Percentiles rank a stretch among this genome's conserved stretches.
These are phyloP conservation scores for Boletus huronensis DNA, from an alignment of 768 basidiomycete species.

Conservation along the genomic window DNA sequence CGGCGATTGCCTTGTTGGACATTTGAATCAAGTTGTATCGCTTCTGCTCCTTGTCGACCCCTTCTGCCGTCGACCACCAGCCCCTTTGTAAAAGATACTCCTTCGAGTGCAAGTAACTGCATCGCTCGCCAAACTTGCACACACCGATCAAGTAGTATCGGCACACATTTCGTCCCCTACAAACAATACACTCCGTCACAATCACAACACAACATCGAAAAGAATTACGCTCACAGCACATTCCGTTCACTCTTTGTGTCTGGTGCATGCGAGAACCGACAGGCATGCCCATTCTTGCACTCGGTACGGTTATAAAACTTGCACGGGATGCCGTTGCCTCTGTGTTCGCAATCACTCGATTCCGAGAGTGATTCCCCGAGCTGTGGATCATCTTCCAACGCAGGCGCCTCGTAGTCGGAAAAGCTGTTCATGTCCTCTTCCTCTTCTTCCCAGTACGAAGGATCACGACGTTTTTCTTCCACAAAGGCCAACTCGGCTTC, in stretches of 20 bases:
- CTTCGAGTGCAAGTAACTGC: constrained; percentile 49
- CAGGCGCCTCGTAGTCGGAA: constrained; percentile 17
- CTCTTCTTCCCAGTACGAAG: neutral
- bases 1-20: neutral
- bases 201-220: neutral
- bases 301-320: constrained; percentile 55
- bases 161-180: constrained; percentile 54
- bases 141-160: constrained; percentile 36
- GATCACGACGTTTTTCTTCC: neutral
- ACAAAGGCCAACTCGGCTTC: constrained; percentile 16
- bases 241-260: constrained; percentile 54
- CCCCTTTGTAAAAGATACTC: constrained; percentile 41
- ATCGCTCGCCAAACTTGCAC: constrained; percentile 41
- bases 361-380: constrained; percentile 45
- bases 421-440: neutral
- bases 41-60: constrained; percentile 1
- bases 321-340: constrained; percentile 51
- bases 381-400: constrained; percentile 26
- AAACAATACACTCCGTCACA: neutral
- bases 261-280: constrained; percentile 51
- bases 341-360: constrained; percentile 51
- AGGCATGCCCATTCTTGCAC: constrained; percentile 41
- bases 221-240: constrained; percentile 40
- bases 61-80: constrained; percentile 41
- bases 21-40: neutral